These are phyloP conservation scores for Pterocarpus macrocarpus DNA, from an alignment of 306 rosid species.

Conservation along the genomic window DNA sequence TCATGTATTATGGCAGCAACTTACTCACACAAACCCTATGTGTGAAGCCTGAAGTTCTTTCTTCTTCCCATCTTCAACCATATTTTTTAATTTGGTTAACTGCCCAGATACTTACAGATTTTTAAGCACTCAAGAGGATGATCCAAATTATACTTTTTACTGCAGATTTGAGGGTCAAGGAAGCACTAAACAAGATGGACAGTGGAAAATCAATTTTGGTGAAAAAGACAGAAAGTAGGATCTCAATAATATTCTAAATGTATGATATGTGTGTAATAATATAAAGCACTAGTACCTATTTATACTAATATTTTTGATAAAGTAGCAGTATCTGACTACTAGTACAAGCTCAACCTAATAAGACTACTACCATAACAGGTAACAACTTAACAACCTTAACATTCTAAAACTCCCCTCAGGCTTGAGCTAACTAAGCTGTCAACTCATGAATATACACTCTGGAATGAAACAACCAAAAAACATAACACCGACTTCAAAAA, in stretches of 20 bases:
- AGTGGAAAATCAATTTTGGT: background rate
- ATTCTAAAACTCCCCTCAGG: background rate
- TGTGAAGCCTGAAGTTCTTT: conserved; percentile 1
- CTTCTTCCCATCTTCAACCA: background rate
- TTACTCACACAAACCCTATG: background rate
- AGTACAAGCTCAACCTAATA: background rate
- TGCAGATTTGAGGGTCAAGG: background rate
- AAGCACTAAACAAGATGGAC: no score
- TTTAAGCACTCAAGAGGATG: background rate
- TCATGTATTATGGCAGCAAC: background rate
- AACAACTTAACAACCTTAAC: background rate
- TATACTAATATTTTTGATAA: background rate
- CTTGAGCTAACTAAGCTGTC: background rate
- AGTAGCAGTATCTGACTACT: background rate
- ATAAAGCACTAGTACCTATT: background rate
- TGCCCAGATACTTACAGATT: background rate
- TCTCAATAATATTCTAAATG: background rate
- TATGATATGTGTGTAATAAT: background rate
- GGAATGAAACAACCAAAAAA: background rate
- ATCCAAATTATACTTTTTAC: background rate
- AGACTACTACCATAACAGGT: background rate
- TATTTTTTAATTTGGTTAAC: background rate
- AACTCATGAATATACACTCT: background rate
- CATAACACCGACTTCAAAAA: background rate
- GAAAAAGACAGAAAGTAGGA: background rate